Conservation (phyloP, 1,284 basidiomycete genomes). For the Rhodotorula sp. region DNA sequence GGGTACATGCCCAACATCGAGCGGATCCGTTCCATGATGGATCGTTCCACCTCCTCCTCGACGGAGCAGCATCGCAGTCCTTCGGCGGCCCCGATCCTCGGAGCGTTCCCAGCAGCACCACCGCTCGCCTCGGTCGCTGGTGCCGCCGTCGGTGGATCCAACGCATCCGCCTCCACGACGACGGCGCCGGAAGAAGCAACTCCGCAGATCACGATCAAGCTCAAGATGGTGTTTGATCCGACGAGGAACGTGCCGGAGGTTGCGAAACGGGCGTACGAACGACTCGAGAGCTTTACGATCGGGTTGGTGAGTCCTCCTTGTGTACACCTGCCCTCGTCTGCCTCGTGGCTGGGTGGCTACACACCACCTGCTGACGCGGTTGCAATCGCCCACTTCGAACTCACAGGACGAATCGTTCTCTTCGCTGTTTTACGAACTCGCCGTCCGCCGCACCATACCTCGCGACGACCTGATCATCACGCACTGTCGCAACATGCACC, state of each 20-base stretch:
- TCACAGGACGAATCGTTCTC: constrained; percentile 24
- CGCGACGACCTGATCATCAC: constrained; percentile 19
- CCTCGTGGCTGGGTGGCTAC: too few relatives aligned
- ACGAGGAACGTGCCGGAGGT: not conserved
- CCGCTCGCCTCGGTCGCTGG: not conserved
- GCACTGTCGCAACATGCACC: not conserved
- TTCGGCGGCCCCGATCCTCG: too few relatives aligned
- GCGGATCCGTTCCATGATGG: constrained; percentile 6
- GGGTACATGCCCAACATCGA: not conserved
- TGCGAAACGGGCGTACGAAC: constrained; percentile 17
- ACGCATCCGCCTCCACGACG: too few relatives aligned
- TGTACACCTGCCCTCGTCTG: not conserved
- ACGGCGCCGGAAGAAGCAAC: not conserved
- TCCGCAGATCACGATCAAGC: not conserved
- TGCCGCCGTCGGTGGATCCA: too few relatives aligned
- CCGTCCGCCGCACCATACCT: not conserved
- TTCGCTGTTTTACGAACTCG: constrained; percentile 16
- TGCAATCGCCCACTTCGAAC: too few relatives aligned
- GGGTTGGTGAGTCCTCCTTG: constrained; percentile 4
- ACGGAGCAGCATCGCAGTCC: not conserved
- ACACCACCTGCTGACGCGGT: not conserved
- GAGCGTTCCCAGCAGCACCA: not conserved
- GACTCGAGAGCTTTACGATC: constrained; percentile 14
- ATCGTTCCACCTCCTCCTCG: not conserved
- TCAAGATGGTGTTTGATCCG: constrained; percentile 26